Evolutionary conservation across 1,139 yeast genomes (phyloP).

Genomic region (Casaregolazyma lundiana): DNA sequence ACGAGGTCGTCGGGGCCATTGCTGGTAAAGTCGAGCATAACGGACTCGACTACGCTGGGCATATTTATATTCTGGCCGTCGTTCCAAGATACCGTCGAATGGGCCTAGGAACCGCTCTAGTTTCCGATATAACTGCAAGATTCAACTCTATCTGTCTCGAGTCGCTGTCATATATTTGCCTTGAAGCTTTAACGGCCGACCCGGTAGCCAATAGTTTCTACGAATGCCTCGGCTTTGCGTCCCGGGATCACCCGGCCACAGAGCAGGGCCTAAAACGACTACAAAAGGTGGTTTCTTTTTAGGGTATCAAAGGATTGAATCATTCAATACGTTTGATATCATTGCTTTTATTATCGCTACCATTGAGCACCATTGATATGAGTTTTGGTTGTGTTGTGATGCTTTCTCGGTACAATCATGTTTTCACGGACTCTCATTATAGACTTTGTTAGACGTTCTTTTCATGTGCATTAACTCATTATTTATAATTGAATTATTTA

Average conservation of each 20-base stretch:
- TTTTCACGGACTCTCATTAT: too few relatives aligned
- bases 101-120: constrained; percentile 17
- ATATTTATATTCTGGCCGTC: constrained; percentile 19
- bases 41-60: constrained; percentile 12
- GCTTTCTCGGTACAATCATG: too few relatives aligned
- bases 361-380: too few relatives aligned
- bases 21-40: constrained; percentile 18
- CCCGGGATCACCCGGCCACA: not conserved
- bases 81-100: constrained; percentile 16
- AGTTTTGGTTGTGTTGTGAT: too few relatives aligned
- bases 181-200: constrained; percentile 15
- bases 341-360: too few relatives aligned
- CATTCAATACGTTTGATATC: too few relatives aligned
- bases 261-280: not conserved
- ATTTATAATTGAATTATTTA: not conserved
- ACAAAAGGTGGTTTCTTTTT: not conserved
- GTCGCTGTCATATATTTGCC: constrained; percentile 9
- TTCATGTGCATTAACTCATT: not conserved
- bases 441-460: too few relatives aligned
- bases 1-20: constrained; percentile 18
- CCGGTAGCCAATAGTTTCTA: constrained; percentile 14
- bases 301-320: too few relatives aligned
- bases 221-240: constrained; percentile 14
- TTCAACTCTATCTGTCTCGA: constrained; percentile 11
- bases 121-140: constrained; percentile 12